These are phyloP conservation scores for Colletotrichum echinochloae DNA, from an alignment of 2,329 filamentous ascomycete genomes.

Conservation along the genomic window DNA sequence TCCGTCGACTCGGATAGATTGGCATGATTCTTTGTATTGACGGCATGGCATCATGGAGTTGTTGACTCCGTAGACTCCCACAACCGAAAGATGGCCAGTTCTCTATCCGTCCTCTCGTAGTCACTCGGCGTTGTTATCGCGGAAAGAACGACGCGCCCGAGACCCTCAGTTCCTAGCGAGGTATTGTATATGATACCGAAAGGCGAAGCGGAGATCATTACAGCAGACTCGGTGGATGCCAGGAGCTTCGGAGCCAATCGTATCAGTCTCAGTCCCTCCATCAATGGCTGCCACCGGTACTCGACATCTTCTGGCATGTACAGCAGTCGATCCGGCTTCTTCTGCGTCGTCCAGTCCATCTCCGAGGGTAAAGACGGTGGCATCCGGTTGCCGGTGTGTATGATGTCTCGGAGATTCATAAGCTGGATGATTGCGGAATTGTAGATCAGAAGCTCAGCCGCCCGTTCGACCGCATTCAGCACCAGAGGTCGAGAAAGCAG, in stretches of 20 bases:
- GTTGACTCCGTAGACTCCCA: not conserved
- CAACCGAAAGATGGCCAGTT: not conserved
- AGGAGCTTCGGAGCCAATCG: not conserved
- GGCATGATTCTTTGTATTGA: not conserved
- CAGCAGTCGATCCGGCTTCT: not conserved
- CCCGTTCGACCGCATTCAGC: not conserved
- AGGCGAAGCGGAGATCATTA: conserved; percentile 13
- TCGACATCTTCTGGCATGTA: conserved; percentile 24
- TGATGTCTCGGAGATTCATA: conserved; percentile 1
- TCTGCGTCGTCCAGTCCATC: not conserved
- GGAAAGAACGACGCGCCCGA: conserved; percentile 13
- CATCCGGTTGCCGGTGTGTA: conserved; percentile 1
- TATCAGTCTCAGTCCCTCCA: conserved; percentile 23
- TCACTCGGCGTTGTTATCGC: not conserved
- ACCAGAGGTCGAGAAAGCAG: conserved; percentile 15
- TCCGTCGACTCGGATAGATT: not conserved
- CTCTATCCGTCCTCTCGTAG: not conserved
- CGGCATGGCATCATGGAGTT: not conserved
- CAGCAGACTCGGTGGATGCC: not conserved
- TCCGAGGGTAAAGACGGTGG: not conserved
- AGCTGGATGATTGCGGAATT: conserved; percentile 21
- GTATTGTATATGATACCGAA: conserved; percentile 23
- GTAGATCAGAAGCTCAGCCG: conserved; percentile 24
- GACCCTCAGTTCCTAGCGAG: not conserved
- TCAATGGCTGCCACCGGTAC: conserved; percentile 24